Evolutionary conservation across 139 green algal species (phyloP), one percentile per base, ranked within the genome.

Genomic region (Chlamydomonas sp.): DNA sequence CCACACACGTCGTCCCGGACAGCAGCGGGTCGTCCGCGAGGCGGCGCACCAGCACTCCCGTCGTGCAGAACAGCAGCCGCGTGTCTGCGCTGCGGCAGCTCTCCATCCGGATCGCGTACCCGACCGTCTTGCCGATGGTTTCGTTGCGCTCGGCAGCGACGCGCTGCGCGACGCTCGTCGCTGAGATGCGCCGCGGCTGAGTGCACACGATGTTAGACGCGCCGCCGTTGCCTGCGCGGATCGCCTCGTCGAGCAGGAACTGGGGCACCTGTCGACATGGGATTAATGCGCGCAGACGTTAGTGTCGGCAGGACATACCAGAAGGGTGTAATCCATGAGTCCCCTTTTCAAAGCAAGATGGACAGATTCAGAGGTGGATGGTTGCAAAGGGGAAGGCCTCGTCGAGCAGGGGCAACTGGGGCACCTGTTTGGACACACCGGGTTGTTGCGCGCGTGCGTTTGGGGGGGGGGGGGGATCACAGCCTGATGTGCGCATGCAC

Each of bases 111-210:
- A 80, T 72, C 20, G 66, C 39, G 70, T 88, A 91, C 10, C 85
- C 85, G 31, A 91, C 79, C 5, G 69, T 81, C 5, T 80, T 34
- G 0, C 85, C 85, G 30, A 91, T 22, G 8, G 28, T 29, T 59
- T 87, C 80, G 1, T 73, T 68, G 10, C 85, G 81, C 65, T 84
- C 91, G 13, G 58, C 74, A 3, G 92, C 88, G 57, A 97, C 92
- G 2, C 92, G 76, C 74, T 97, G 88, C 0, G 92, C 92, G 58
- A 97, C 87, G 10, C 59, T 84, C 31, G 93, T 90, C 33, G 91
- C 91, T 22, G 91, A 90, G 62, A 97, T 95, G 43, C 92, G 79
- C 29, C 92, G 86, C 2, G 92, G 92, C 81, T 95, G 91, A 28
- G 82, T 81, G 29, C 69, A 80, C 62, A 79, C 50, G n/a, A 79